Evolutionary conservation across 257 asterid genomes (phyloP).

Genomic region (Capsicum chinense): DNA sequence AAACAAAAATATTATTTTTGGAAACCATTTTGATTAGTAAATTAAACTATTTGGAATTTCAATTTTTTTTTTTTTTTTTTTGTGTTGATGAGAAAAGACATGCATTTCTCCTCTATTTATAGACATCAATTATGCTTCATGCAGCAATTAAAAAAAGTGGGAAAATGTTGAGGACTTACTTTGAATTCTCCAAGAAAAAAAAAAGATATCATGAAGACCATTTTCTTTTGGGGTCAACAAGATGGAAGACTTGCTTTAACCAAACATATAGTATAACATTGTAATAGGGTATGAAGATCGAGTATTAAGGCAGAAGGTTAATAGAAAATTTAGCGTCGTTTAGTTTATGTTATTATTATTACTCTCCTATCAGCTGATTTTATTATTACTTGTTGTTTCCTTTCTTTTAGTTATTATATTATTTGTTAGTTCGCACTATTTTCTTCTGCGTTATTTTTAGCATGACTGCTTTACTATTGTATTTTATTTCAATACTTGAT

Average conservation of each 20-base stretch:
- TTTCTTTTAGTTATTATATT: neutral
- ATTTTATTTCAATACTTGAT: neutral
- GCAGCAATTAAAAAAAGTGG: neutral
- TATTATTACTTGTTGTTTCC: neutral
- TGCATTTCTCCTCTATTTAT: slow-evolving; percentile 5
- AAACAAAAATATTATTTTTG: neutral
- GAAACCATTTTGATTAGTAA: neutral
- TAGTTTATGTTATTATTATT: neutral
- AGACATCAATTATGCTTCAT: neutral
- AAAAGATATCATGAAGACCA: neutral
- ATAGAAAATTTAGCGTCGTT: neutral
- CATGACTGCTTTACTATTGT: no score
- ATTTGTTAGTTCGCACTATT: no score
- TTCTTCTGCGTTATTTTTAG: no score
- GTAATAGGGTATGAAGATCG: neutral
- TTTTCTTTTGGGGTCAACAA: neutral
- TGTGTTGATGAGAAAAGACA: neutral
- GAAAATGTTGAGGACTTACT: neutral
- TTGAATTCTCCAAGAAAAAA: neutral
- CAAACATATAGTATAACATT: no score
- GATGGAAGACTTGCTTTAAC: neutral
- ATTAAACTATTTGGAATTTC: neutral
- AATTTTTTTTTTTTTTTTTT: no score
- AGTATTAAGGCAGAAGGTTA: neutral
- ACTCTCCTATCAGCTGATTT: neutral